Evolutionary conservation across 768 basidiomycete genomes (phyloP).

Genomic region (Lactifluus subvellereus): DNA sequence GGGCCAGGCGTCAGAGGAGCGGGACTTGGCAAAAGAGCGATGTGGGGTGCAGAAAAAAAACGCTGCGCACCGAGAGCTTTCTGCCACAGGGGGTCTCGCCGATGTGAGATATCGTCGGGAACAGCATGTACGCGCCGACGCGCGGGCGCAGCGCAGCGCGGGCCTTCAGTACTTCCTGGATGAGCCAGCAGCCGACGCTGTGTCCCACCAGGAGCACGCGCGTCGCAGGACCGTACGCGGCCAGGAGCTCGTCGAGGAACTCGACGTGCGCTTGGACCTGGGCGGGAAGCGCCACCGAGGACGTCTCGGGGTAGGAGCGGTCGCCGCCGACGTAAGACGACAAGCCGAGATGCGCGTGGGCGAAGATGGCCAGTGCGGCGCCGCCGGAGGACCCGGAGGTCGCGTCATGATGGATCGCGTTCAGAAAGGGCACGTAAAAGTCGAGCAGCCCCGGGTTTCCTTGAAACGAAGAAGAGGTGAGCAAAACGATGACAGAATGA

Average conservation of each 20-base stretch:
- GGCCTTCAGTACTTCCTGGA: slow-evolving; percentile 49
- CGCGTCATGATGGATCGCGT: slow-evolving; percentile 38
- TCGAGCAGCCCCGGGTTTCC: slow-evolving; percentile 56
- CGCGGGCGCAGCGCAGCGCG: slow-evolving; percentile 42
- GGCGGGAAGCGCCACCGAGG: slow-evolving; percentile 8
- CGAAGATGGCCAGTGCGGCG: slow-evolving; percentile 56
- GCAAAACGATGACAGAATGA: slow-evolving; percentile 22
- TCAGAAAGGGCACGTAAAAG: slow-evolving; percentile 65
- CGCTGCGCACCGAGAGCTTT: slow-evolving; percentile 41
- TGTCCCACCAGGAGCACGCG: slow-evolving; percentile 54
- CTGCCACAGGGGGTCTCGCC: slow-evolving; percentile 58
- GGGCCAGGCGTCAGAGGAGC: too few species aligned
- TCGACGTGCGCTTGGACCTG: slow-evolving; percentile 14
- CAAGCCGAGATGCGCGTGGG: slow-evolving; percentile 33
- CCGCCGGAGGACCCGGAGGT: slow-evolving; percentile 31
- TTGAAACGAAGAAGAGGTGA: background rate
- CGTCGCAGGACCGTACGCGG: slow-evolving; percentile 36
- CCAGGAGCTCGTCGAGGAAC: slow-evolving; percentile 61
- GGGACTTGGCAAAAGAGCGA: too few species aligned
- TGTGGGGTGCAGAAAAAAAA: background rate
- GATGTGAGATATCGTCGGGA: slow-evolving; percentile 65
- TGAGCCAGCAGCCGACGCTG: slow-evolving; percentile 69
- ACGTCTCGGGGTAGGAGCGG: slow-evolving; percentile 31
- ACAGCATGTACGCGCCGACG: slow-evolving; percentile 51
- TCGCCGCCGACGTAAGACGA: slow-evolving; percentile 47